phyloP scores from a whole-genome alignment of 345 rosid genomes.

The Murraya koenigii region DNA sequence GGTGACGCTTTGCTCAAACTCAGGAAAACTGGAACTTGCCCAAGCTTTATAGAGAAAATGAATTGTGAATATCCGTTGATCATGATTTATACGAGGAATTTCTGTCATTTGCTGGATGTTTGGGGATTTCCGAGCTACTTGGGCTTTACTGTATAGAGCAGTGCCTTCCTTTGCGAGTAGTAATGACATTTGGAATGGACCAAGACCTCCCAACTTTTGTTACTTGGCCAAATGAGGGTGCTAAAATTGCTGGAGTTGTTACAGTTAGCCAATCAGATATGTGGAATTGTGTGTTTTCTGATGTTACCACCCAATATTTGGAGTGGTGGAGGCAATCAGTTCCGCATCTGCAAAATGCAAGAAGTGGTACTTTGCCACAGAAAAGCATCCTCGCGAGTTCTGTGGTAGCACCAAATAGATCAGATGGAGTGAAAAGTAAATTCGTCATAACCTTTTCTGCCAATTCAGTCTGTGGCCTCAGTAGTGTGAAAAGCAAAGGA shows the following conservation, averaged over 20 bases:
- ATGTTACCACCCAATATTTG: conserved; percentile 25
- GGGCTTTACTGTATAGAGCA: conserved; percentile 12
- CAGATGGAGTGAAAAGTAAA: neutral
- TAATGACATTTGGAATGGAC: conserved; percentile 8
- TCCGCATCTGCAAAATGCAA: neutral
- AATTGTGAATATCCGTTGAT: neutral
- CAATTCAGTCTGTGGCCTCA: too few relatives aligned
- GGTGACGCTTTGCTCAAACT: conserved; percentile 27
- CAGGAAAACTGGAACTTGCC: neutral
- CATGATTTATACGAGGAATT: conserved; percentile 6
- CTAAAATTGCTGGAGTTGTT: neutral
- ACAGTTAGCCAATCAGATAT: conserved; percentile 7
- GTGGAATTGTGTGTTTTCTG: conserved; percentile 10
- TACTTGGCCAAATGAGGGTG: neutral
- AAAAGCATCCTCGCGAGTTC: neutral
- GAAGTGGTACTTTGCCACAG: neutral
- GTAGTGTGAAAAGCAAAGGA: too few relatives aligned
- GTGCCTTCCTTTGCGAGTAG: neutral
- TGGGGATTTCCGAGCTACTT: conserved; percentile 20
- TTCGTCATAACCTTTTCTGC: too few relatives aligned
- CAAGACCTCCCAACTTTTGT: conserved; percentile 10
- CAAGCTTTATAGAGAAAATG: neutral
- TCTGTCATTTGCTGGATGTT: conserved; percentile 22
- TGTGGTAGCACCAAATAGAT: too few relatives aligned
- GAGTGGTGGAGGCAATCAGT: conserved; percentile 25